These are phyloP conservation scores for Phytophthora pluvialis DNA, from an alignment of 352 stramenopile species.

Conservation along the genomic window DNA sequence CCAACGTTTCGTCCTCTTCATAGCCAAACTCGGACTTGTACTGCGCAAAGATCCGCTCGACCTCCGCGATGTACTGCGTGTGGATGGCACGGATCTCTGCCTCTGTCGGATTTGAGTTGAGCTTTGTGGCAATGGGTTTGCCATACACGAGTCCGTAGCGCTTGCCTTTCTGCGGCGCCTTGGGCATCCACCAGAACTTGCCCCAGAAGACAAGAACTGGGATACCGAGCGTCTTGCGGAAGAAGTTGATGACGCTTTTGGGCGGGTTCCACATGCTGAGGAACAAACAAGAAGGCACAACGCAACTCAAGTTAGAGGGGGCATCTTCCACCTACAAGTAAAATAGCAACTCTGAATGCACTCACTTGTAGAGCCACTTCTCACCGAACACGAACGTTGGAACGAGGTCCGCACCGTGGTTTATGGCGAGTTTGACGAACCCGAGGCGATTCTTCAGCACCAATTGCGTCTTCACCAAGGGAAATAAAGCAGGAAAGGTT, in stretches of 20 bases:
- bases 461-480: conserved; percentile 32
- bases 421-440: conserved; percentile 56
- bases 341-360: background rate
- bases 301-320: background rate
- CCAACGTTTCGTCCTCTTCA: conserved; percentile 68
- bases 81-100: conserved; percentile 58
- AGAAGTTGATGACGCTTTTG: conserved; percentile 49
- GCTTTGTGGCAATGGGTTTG: conserved; percentile 55
- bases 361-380: conserved; percentile 62
- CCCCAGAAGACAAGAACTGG: conserved; percentile 79
- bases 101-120: conserved; percentile 51
- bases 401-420: conserved; percentile 50
- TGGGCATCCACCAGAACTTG: conserved; percentile 73
- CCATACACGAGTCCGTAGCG: conserved; percentile 69
- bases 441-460: conserved; percentile 51
- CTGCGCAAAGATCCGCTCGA: conserved; percentile 61
- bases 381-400: conserved; percentile 60
- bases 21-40: conserved; percentile 74
- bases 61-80: conserved; percentile 54
- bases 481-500: background rate
- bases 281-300: background rate
- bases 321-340: no score
- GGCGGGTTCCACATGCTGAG: conserved; percentile 63
- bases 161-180: conserved; percentile 53
- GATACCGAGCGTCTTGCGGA: conserved; percentile 64